Evolutionary conservation across 441 rosid genomes (phyloP).

Genomic region (Aquilaria agallochum): DNA sequence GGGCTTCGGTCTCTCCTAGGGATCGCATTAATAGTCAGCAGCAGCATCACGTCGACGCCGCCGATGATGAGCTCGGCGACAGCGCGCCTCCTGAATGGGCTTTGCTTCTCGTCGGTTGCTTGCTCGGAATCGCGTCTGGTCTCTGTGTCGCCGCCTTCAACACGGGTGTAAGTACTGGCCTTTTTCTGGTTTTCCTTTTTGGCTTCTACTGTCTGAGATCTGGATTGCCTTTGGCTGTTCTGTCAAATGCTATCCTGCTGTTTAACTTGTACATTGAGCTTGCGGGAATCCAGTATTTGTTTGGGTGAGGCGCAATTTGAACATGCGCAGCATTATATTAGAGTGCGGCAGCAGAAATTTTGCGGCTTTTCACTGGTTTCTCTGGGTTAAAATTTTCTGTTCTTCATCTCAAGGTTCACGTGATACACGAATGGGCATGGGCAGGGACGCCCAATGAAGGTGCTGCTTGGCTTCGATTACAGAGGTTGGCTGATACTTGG

Average conservation of each 20-base stretch:
- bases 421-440: conserved; percentile 98
- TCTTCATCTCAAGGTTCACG: conserved; percentile 54
- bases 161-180: conserved; percentile 50
- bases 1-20: conserved; percentile 18
- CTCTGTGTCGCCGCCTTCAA: conserved; percentile 90
- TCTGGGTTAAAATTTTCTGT: neutral
- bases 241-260: too few relatives aligned
- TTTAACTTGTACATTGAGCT: too few relatives aligned
- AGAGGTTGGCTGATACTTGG: conserved; percentile 88
- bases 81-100: conserved; percentile 97
- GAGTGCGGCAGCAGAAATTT: too few relatives aligned
- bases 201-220: conserved; percentile 12
- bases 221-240: conserved; percentile 10
- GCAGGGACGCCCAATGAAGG: conserved; percentile 97
- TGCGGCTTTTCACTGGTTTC: too few relatives aligned
- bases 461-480: conserved; percentile 94
- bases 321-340: too few relatives aligned
- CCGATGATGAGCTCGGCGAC: conserved; percentile 52
- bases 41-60: conserved; percentile 25
- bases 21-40: conserved; percentile 9
- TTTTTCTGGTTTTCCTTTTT: neutral
- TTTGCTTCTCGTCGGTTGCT: conserved; percentile 80
- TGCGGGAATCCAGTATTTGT: too few relatives aligned
- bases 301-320: too few relatives aligned
- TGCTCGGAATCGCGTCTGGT: conserved; percentile 87